Conservation (phyloP, 352 stramenopile species). For the Pilasporangium apinafurcum region DNA sequence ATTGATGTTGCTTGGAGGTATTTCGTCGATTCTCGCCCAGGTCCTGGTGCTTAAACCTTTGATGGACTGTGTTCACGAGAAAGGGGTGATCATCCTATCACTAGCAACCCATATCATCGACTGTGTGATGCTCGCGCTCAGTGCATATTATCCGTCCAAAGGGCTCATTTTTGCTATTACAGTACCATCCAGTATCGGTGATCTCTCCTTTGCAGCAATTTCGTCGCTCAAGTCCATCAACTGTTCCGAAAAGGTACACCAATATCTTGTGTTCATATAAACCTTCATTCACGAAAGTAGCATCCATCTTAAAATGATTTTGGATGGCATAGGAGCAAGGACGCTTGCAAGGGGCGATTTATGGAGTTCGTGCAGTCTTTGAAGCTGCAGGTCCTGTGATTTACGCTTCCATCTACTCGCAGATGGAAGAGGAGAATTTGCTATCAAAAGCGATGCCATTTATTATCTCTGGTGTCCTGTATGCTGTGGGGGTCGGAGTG, state of each 20-base stretch:
- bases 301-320: neutral
- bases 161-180: slow-evolving; percentile 49
- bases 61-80: slow-evolving; percentile 48
- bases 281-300: neutral
- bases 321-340: slow-evolving; percentile 44
- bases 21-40: slow-evolving; percentile 53
- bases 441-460: slow-evolving; percentile 55
- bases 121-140: slow-evolving; percentile 26
- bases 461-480: slow-evolving; percentile 42
- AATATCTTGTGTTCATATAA: neutral
- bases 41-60: slow-evolving; percentile 52
- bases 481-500: slow-evolving; percentile 36
- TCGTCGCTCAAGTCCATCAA: slow-evolving; percentile 61
- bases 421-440: slow-evolving; percentile 32
- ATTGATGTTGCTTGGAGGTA: slow-evolving; percentile 51
- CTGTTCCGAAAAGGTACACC: slow-evolving; percentile 36
- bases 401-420: slow-evolving; percentile 49
- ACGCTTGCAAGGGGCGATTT: slow-evolving; percentile 66
- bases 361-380: slow-evolving; percentile 55
- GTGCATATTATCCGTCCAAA: slow-evolving; percentile 46
- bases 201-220: slow-evolving; percentile 66
- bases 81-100: slow-evolving; percentile 59
- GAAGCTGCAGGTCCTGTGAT: slow-evolving; percentile 47
- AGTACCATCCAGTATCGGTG: slow-evolving; percentile 35
- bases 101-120: slow-evolving; percentile 33